Conservation (phyloP, 352 stramenopile genomes). For the Phytophthora macrochlamydospora region DNA sequence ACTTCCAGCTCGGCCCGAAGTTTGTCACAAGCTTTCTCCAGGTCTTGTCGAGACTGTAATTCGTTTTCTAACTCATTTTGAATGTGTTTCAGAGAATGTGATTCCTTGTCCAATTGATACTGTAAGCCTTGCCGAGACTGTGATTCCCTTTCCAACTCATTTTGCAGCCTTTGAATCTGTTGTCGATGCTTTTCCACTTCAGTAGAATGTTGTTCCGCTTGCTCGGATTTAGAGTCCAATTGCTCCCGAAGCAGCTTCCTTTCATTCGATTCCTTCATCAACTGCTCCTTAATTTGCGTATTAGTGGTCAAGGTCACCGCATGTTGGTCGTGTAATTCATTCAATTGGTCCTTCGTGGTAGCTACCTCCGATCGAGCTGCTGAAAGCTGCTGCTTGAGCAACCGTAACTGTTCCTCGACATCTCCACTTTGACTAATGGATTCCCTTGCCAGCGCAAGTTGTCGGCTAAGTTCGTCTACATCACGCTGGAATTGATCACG, state of each 20-base stretch:
- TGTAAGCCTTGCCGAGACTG: constrained; percentile 16
- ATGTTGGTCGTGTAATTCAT: constrained; percentile 47
- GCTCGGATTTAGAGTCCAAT: constrained; percentile 28
- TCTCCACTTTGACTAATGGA: not conserved
- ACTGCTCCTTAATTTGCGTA: constrained; percentile 52
- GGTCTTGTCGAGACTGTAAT: too few species aligned
- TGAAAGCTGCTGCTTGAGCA: constrained; percentile 16
- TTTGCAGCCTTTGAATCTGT: constrained; percentile 19
- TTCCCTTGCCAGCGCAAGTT: constrained; percentile 7
- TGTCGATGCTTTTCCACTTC: constrained; percentile 14
- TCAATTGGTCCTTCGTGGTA: constrained; percentile 32
- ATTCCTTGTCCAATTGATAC: constrained; percentile 15
- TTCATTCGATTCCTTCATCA: constrained; percentile 61
- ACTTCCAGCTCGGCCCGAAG: too few species aligned
- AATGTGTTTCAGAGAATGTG: constrained; percentile 16
- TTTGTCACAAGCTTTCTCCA: too few species aligned
- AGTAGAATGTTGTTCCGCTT: constrained; percentile 3
- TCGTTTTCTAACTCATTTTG: too few species aligned
- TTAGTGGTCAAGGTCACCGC: constrained; percentile 49
- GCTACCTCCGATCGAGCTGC: constrained; percentile 12
- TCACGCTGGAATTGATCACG: constrained; percentile 5
- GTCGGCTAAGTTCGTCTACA: constrained; percentile 14
- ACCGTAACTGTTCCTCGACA: too few species aligned
- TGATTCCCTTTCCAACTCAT: constrained; percentile 19
- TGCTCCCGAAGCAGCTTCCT: constrained; percentile 45